Conservation (phyloP, 768 basidiomycete species). For the Nevesoporus exiguus region DNA sequence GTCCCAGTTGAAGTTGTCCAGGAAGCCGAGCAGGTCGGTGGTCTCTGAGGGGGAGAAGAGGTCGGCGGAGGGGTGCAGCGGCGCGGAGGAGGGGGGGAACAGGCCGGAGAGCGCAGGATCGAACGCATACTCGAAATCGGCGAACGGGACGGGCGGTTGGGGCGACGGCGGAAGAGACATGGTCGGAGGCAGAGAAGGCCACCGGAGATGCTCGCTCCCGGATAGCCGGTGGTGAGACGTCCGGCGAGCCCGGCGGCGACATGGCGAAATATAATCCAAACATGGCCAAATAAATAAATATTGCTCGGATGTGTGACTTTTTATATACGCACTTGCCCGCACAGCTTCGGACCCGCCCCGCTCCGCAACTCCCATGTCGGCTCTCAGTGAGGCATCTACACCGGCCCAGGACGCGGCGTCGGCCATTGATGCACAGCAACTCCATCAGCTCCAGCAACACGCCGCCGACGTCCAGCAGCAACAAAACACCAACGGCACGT, state of each 20-base stretch:
- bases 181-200: constrained; percentile 10
- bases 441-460: constrained; percentile 40
- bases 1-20: constrained; percentile 78
- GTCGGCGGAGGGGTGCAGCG: constrained; percentile 68
- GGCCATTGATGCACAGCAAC: constrained; percentile 57
- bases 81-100: constrained; percentile 57
- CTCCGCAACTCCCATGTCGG: constrained; percentile 65
- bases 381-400: constrained; percentile 66
- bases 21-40: constrained; percentile 74
- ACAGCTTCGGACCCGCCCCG: constrained; percentile 28
- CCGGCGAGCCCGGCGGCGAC: constrained; percentile 7
- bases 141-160: constrained; percentile 55
- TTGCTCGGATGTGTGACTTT: constrained; percentile 27
- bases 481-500: constrained; percentile 29
- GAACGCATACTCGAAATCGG: constrained; percentile 72
- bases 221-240: constrained; percentile 17
- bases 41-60: constrained; percentile 79
- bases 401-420: constrained; percentile 62
- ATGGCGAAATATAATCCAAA: constrained; percentile 22
- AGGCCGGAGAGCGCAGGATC: constrained; percentile 55
- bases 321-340: constrained; percentile 28
- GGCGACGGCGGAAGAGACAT: constrained; percentile 28
- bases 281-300: constrained; percentile 25
- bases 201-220: constrained; percentile 18
- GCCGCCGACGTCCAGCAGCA: constrained; percentile 36